Evolutionary conservation across 768 basidiomycete species (phyloP).

Genomic region (Tylopilus vinaceipallidus): DNA sequence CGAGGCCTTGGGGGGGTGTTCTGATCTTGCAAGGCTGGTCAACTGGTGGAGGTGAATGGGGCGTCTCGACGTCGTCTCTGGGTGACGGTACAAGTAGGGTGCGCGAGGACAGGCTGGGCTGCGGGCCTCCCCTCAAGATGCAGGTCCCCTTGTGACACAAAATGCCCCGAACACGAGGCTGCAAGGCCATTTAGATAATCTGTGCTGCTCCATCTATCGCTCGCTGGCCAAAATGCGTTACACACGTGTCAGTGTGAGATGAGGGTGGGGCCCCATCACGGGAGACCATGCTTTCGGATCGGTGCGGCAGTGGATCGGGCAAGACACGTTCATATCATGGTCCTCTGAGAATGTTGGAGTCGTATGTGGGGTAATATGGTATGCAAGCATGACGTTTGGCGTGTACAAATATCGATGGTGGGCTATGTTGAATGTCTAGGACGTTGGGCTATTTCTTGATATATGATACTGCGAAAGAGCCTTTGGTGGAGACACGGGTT

Average conservation of each 20-base stretch:
- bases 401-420: too few relatives aligned
- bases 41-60: too few relatives aligned
- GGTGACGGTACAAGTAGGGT: background rate
- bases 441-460: too few relatives aligned
- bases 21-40: background rate
- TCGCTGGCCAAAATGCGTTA: slow-evolving; percentile 19
- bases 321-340: too few relatives aligned
- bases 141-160: slow-evolving; percentile 11
- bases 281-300: background rate
- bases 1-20: background rate
- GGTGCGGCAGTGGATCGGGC: slow-evolving; percentile 14
- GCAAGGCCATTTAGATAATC: slow-evolving; percentile 28
- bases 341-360: too few relatives aligned
- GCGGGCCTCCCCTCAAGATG: slow-evolving; percentile 8
- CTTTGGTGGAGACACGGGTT: too few relatives aligned
- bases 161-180: slow-evolving; percentile 30
- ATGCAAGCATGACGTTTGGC: too few relatives aligned
- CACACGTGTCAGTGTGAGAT: slow-evolving; percentile 18
- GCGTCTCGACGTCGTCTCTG: too few relatives aligned
- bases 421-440: too few relatives aligned
- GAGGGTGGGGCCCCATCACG: slow-evolving; percentile 6
- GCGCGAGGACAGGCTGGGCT: background rate
- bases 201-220: slow-evolving; percentile 16
- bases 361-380: too few relatives aligned
- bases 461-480: too few relatives aligned